These are phyloP conservation scores for Skeletonema tropicum DNA, from an alignment of 108 stramenopile genomes.

Conservation along the genomic window DNA sequence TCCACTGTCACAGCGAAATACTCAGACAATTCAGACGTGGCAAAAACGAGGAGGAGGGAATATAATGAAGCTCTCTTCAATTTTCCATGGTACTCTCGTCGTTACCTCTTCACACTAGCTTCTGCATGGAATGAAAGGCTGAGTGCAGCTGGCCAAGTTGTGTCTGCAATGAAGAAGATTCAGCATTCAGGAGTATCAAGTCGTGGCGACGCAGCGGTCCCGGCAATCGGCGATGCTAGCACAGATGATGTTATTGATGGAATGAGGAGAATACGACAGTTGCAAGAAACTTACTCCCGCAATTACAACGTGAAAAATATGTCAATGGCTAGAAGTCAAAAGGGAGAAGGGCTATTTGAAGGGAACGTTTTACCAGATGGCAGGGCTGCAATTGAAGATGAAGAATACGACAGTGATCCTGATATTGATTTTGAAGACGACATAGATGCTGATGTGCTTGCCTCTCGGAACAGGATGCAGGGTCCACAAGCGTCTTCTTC, in stretches of 20 bases:
- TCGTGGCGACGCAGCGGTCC: conserved; percentile 56
- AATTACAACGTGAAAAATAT: conserved; percentile 80
- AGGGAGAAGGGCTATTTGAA: conserved; percentile 40
- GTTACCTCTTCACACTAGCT: conserved; percentile 83
- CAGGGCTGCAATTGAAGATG: conserved; percentile 57
- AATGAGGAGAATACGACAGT: conserved; percentile 77
- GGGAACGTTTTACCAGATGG: conserved; percentile 48
- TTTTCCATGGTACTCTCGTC: conserved; percentile 62
- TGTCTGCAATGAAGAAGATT: conserved; percentile 89
- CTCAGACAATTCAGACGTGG: conserved; percentile 29
- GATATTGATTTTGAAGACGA: conserved; percentile 78
- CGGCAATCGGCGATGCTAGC: conserved; percentile 65
- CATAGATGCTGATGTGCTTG: conserved; percentile 88
- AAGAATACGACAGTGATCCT: conserved; percentile 77
- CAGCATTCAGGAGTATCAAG: conserved; percentile 42
- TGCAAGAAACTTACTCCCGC: conserved; percentile 76
- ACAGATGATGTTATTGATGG: conserved; percentile 78
- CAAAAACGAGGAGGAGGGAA: conserved; percentile 7
- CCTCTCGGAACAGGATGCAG: conserved; percentile 75
- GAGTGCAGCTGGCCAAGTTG: conserved; percentile 79
- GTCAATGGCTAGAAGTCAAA: conserved; percentile 58
- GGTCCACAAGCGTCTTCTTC: conserved; percentile 35
- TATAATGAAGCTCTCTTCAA: conserved; percentile 51
- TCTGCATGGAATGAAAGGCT: conserved; percentile 92
- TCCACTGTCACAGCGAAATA: conserved; percentile 73